A percentile compares a stretch with the other conserved stretches of the same genome.
Conservation (phyloP, 768 basidiomycete genomes). For the Clitopilus passeckerianus region DNA sequence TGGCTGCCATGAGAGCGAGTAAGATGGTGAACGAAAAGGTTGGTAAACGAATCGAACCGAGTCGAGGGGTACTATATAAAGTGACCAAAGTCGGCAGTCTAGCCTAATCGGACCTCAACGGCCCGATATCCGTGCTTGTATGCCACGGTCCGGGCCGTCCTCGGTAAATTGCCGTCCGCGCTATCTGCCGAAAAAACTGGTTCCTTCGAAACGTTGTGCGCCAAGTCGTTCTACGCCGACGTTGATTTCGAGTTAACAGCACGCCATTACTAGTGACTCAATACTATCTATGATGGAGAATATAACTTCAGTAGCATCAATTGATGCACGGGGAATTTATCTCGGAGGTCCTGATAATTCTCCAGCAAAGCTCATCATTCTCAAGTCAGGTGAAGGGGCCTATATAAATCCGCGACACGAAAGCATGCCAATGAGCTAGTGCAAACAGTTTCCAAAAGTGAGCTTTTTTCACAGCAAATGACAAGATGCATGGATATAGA, state of each 20-base stretch:
- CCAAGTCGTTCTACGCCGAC: not conserved
- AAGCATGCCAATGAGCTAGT: no score
- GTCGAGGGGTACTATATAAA: conserved; percentile 16
- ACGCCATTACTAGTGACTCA: not conserved
- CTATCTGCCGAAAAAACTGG: not conserved
- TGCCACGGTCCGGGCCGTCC: conserved; percentile 17
- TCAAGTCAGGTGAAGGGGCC: not conserved
- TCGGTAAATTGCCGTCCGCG: conserved; percentile 8
- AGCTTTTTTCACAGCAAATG: no score
- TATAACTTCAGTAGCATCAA: not conserved
- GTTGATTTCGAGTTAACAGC: not conserved
- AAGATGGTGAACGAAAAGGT: conserved; percentile 9
- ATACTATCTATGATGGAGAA: not conserved
- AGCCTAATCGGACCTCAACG: conserved; percentile 16
- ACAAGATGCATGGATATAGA: no score
- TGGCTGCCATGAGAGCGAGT: conserved; percentile 33
- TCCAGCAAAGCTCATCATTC: not conserved
- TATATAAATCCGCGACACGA: no score
- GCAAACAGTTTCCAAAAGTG: no score
- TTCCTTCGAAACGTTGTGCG: not conserved
- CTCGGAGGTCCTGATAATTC: not conserved
- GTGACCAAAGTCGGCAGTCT: conserved; percentile 9
- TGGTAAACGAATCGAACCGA: conserved; percentile 10
- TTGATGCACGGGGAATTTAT: not conserved
- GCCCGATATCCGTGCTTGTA: conserved; percentile 16